phyloP scores from a whole-genome alignment of 805 yeast genomes.

The Myxozyma vanderwaltii region DNA sequence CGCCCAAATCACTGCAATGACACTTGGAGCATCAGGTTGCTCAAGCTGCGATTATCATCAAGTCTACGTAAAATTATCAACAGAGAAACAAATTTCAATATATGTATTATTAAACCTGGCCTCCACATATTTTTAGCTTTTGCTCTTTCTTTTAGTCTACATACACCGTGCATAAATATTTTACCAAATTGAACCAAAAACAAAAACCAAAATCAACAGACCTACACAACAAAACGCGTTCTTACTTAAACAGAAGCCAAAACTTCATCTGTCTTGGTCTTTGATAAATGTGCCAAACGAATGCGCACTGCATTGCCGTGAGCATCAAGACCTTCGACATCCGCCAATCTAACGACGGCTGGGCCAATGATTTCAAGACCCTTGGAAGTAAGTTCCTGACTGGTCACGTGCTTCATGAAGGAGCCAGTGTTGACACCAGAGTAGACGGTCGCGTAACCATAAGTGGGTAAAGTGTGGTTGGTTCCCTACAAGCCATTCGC shows the following conservation, averaged over 20 bases:
- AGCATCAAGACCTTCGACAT: constrained; percentile 94
- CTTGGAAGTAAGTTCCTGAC: constrained; percentile 83
- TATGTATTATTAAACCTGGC: too few relatives aligned
- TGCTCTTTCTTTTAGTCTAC: not conserved
- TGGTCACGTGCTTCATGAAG: constrained; percentile 91
- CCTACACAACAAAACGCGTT: too few relatives aligned
- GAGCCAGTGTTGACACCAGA: constrained; percentile 96
- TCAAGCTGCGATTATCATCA: too few relatives aligned
- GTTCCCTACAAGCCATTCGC: constrained; percentile 72
- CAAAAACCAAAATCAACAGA: not conserved
- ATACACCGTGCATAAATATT: not conserved
- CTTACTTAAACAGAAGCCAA: constrained; percentile 2
- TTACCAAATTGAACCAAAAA: not conserved
- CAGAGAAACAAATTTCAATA: too few relatives aligned
- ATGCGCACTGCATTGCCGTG: constrained; percentile 96
- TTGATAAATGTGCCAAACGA: constrained; percentile 61
- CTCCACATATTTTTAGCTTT: not conserved
- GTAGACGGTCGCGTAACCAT: constrained; percentile 97
- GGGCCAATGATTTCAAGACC: constrained; percentile 90
- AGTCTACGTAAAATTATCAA: too few relatives aligned
- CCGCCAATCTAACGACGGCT: constrained; percentile 95
- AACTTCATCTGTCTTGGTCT: constrained; percentile 5
- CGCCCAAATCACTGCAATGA: too few relatives aligned
- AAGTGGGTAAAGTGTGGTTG: constrained; percentile 97
- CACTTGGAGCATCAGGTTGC: too few relatives aligned